Evolutionary conservation across 208 protist species (phyloP).

Genomic region (Leishmania amazonensis): DNA sequence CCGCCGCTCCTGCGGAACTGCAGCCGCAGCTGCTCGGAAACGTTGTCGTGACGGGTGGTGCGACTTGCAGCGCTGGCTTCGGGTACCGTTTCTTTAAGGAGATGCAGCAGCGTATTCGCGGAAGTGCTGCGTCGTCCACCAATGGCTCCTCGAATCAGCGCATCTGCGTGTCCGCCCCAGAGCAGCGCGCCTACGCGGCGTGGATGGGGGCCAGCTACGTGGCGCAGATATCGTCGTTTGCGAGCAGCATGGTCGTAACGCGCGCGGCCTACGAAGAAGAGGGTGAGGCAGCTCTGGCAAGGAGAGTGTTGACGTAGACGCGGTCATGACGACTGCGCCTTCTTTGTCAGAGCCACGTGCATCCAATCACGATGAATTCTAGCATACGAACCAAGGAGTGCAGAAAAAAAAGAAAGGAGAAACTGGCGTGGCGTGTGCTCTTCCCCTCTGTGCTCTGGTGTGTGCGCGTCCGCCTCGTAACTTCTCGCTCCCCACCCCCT

Average conservation of each 20-base stretch:
- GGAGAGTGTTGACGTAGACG: slow-evolving; percentile 44
- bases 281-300: slow-evolving; percentile 54
- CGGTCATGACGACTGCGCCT: neutral
- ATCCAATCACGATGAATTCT: neutral
- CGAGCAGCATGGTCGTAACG: slow-evolving; percentile 69
- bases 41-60: slow-evolving; percentile 91
- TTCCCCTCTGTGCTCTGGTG: neutral
- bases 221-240: slow-evolving; percentile 93
- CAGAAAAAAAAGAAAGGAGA: neutral
- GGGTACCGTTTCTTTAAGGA: slow-evolving; percentile 93
- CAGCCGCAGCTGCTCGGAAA: slow-evolving; percentile 73
- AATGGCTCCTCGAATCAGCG: slow-evolving; percentile 38
- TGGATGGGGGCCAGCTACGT: slow-evolving; percentile 97
- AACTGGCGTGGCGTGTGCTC: neutral
- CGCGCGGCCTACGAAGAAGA: slow-evolving; percentile 58
- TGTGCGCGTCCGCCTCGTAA: neutral
- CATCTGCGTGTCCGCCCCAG: slow-evolving; percentile 93
- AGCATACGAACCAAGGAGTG: neutral
- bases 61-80: slow-evolving; percentile 92
- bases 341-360: no score
- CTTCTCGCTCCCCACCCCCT: neutral
- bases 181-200: slow-evolving; percentile 86
- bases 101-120: slow-evolving; percentile 56
- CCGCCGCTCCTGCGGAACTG: slow-evolving; percentile 35
- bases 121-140: neutral